phyloP scores from a whole-genome alignment of 768 basidiomycete genomes.

The Russula foetens region DNA sequence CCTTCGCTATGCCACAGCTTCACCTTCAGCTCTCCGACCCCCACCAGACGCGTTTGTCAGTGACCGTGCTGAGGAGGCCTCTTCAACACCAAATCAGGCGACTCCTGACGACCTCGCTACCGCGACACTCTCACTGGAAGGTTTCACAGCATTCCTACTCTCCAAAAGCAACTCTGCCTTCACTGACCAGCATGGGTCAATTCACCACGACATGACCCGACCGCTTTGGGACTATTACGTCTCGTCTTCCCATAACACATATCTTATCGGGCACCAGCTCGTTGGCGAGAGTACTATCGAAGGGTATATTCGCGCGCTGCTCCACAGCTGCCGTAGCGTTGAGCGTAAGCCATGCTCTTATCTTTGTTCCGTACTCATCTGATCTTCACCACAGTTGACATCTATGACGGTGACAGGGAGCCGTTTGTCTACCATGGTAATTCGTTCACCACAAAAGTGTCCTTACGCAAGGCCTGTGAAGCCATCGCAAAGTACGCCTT shows the following conservation, averaged over 20 bases:
- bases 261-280: slow-evolving; percentile 79
- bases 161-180: slow-evolving; percentile 69
- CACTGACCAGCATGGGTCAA: slow-evolving; percentile 40
- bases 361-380: not conserved
- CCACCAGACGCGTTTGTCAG: slow-evolving; percentile 21
- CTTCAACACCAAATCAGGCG: slow-evolving; percentile 2
- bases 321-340: slow-evolving; percentile 89
- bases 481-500: slow-evolving; percentile 90
- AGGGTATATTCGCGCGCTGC: slow-evolving; percentile 84
- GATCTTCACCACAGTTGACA: slow-evolving; percentile 56
- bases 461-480: slow-evolving; percentile 70
- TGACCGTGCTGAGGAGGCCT: not conserved
- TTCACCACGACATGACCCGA: slow-evolving; percentile 80
- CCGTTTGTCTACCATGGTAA: slow-evolving; percentile 87
- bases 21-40: not conserved
- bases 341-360: slow-evolving; percentile 52
- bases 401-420: slow-evolving; percentile 80
- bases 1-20: slow-evolving; percentile 29
- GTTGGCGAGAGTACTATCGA: slow-evolving; percentile 87
- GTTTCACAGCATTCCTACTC: slow-evolving; percentile 71
- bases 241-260: slow-evolving; percentile 89
- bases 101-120: slow-evolving; percentile 5
- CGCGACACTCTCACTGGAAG: slow-evolving; percentile 40
- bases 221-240: slow-evolving; percentile 85
- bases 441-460: slow-evolving; percentile 78